Base-by-base conservation (phyloP, 345 rosid genomes). In the Heritiera littoralis region DNA sequence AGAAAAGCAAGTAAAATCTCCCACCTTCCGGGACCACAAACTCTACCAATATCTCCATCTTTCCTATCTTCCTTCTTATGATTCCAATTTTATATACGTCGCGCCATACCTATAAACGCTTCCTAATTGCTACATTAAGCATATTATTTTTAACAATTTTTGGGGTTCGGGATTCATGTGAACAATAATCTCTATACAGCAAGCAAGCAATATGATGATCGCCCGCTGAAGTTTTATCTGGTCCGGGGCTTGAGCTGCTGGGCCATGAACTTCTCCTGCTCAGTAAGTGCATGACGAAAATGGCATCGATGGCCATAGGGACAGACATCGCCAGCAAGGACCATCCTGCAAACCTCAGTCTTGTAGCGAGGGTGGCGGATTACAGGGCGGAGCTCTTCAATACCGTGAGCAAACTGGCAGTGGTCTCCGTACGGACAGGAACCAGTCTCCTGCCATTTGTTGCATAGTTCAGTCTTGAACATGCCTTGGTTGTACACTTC, bases 271-370 rank as follows among this genome's bases (percentile, higher is more conserved):
- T 38, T 77, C 80, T 96, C 98, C 79, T 94, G 90, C 28, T 91
- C 95, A 40, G 97, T 89, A 68, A 96, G 94, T 52, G 93, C 87
- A 86, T 94, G 98, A 43, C 97, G 97, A 85, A 96, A 96, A 77
- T 92, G 99, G 89, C 98, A 96, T 60, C 98, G 88, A 81, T 94
- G 98, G 70, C 98, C 97, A 55, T 94, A 96, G 13, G 97, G 98
- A 77, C 99, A 94, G 49, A 61, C 75, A 72, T 81, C 92, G 43
- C 97, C 94, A 4, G 90, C 83, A 49, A 94, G 82, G 75, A 94
- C 86, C 97, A 94, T 90, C 80, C 92, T 81, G 83, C 98, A 96
- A 58, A 94, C 90, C 80, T 94, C 92, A 3, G 97, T 94, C 86
- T 92, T 92, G 89, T 94, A 94, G 41, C 96, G 89, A n/a, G 98